Base-by-base conservation (phyloP, 768 basidiomycete genomes). In the Tulasnella sp. region DNA sequence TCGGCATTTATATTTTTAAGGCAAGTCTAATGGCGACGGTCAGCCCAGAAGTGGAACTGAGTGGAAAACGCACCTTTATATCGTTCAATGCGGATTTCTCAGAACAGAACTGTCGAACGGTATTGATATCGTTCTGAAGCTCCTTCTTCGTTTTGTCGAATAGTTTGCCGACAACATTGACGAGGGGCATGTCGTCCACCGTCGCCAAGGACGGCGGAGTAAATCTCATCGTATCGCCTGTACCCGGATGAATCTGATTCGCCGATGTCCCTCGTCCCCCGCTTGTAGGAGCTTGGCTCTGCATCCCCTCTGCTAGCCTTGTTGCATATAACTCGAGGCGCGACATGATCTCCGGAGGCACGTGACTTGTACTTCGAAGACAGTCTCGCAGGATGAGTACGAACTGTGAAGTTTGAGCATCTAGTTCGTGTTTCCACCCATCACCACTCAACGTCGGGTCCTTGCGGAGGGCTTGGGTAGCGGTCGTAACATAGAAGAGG, bases 401-500 rank as follows among this genome's bases (percentile, higher is more conserved):
- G 85, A 99, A 99, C 78, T 92, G 89, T 0, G 92, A 92, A 80
- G 98, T 96, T 83, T 99, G 98, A 82, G 92, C 93, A 85, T 98
- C 97, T 69, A 98, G 90, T 85, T 97, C 95, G 72, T 91, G 85
- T 85, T 98, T 99, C 97, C 97, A 98, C 31, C 91, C 93, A 74
- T 98, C 96, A 40, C 84, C 85, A 22, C 89, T 90, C 1, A 96
- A 87, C 2, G 93, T 89, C 0, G 94, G 94, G 82, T 97, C 96
- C 86, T 98, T 98, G 89, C 93, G 94, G 81, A 99, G 89, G 12
- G 95, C 91, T 40, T 91, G 89, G 3, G 95, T 96, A 3, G 97
- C 94, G 77, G 96, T 92, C 1, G 96, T 94, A 16, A 97, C 97
- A 84, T 98, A 98, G 90, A 94, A 94, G 76, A 99, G 89, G 81